Evolutionary conservation across 768 basidiomycete genomes (phyloP), one percentile per base, ranked within the genome.

Genomic region (Austroboletus eburneus): DNA sequence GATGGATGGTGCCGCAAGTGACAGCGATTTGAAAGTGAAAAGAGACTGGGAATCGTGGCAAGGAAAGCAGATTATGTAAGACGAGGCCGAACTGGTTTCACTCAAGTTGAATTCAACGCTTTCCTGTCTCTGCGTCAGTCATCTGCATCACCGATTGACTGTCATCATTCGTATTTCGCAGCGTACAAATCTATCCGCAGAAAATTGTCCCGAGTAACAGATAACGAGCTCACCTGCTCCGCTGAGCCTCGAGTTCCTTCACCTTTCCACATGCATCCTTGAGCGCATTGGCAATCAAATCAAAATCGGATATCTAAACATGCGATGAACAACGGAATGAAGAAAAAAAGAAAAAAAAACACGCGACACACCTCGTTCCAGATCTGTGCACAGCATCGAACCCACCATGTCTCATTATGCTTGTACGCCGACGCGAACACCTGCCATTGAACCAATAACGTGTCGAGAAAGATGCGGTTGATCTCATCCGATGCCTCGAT

Each of bases 341-440:
- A 7, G 22, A 6, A 3, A 12, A 6, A 5, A 38, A 29, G 6
- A 17, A 22, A n/a, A 5, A 22, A 16, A 43, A 3, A 5, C 30
- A 17, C 14, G 17, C 14, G 18, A 50, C 58, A 22, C 43, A 65
- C 64, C 54, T 65, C 65, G 42, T 65, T 65, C 61, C 64, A 65
- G 29, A 65, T 55, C 43, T 65, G 64, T 10, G 16, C 61, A 36
- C 61, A 57, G 39, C 65, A 67, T 35, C 64, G 57, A 6, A 54
- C 52, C 64, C 64, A 67, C 65, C 65, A 65, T 35, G 51, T 67
- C 16, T 45, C 50, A 24, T 65, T 65, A 36, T 67, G 65, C 30
- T 42, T 59, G 17, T 41, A 65, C 21, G 13, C 3, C 3, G 32
- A 4, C 1, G 43, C 54, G n/a, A 13, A 61, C 9, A 41, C 25